A percentile compares a stretch with the other conserved stretches of the same genome.
phyloP scores from a whole-genome alignment of 176 grass and related monocot genomes.

The Paspalum vaginatum region DNA sequence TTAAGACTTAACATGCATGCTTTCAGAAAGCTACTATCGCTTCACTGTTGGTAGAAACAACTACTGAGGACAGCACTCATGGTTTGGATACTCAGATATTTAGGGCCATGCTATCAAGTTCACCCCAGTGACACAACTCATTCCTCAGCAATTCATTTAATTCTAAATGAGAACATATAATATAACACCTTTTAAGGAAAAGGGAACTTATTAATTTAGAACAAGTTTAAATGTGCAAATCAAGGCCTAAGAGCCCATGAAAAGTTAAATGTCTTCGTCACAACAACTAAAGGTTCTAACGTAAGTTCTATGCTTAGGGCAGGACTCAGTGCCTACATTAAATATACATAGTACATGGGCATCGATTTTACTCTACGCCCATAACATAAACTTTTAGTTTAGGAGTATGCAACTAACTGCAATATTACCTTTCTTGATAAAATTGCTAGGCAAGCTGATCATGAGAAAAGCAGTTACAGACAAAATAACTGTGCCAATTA shows the following conservation, averaged over 20 bases:
- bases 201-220: background rate
- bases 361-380: slow-evolving; percentile 18
- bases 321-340: background rate
- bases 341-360: slow-evolving; percentile 10
- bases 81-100: background rate
- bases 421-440: slow-evolving; percentile 88
- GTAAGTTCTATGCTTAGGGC: background rate
- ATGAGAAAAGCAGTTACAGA: slow-evolving; percentile 87
- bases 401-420: background rate
- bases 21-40: background rate
- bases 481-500: slow-evolving; percentile 83
- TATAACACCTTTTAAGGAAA: background rate
- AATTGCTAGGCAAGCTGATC: slow-evolving; percentile 83
- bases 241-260: background rate
- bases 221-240: background rate
- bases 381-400: background rate
- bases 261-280: background rate
- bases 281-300: background rate
- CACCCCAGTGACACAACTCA: background rate
- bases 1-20: background rate
- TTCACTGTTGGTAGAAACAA: slow-evolving; percentile 1
- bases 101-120: background rate
- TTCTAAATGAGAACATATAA: background rate
- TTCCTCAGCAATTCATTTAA: background rate
- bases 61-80: background rate